These are phyloP conservation scores for Xylaria arbuscula DNA, from an alignment of 2,329 filamentous ascomycete genomes.

Conservation along the genomic window DNA sequence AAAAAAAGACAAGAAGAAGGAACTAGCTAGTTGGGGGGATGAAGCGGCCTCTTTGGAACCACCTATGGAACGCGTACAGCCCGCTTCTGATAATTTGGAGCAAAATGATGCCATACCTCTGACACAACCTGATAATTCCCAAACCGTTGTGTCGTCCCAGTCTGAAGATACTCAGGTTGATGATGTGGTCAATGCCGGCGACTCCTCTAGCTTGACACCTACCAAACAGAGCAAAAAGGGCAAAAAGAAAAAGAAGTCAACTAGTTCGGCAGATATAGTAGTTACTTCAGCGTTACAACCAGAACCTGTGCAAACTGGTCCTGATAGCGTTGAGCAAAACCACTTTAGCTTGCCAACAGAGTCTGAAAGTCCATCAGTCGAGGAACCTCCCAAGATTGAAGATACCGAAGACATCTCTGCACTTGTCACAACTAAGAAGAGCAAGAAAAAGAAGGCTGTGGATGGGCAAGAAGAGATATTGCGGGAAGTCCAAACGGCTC, in stretches of 20 bases:
- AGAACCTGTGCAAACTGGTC: slow-evolving; percentile 16
- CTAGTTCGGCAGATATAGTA: slow-evolving; percentile 27
- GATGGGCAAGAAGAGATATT: slow-evolving; percentile 11
- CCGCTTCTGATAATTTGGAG: neutral
- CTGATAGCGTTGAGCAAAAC: neutral
- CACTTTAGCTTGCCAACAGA: neutral
- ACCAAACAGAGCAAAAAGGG: slow-evolving; percentile 42
- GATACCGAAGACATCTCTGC: slow-evolving; percentile 16
- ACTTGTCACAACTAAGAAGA: slow-evolving; percentile 36
- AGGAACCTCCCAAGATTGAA: slow-evolving; percentile 19
- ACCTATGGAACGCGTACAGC: slow-evolving; percentile 14
- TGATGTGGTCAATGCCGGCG: slow-evolving; percentile 28
- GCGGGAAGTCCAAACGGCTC: neutral
- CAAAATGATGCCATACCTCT: neutral
- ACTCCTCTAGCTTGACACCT: slow-evolving; percentile 26
- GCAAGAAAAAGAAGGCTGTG: slow-evolving; percentile 52
- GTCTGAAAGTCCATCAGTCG: neutral
- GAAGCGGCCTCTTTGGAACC: slow-evolving; percentile 29
- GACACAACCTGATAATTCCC: neutral
- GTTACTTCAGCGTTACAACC: slow-evolving; percentile 24
- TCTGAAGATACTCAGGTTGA: slow-evolving; percentile 9
- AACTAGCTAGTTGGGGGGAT: slow-evolving; percentile 24
- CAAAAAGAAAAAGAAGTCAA: slow-evolving; percentile 50
- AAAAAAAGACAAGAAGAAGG: slow-evolving; percentile 53
- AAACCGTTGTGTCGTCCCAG: neutral